Evolutionary conservation across 139 green algal genomes (phyloP).

Genomic region (Microglena sp.): DNA sequence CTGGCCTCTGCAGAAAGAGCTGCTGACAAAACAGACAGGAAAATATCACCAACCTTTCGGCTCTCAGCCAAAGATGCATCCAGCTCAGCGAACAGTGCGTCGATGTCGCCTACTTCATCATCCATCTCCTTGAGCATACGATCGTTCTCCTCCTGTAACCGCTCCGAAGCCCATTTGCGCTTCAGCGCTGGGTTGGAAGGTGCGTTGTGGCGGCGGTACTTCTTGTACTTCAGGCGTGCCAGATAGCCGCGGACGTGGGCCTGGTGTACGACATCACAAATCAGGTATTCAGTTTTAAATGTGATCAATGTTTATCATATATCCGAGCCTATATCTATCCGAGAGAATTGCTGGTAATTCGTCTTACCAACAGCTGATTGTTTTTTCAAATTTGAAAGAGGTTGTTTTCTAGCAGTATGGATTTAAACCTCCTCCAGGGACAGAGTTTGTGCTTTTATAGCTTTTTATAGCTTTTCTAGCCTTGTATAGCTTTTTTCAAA

Average conservation of each 20-base stretch:
- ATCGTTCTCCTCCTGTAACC: slow-evolving; percentile 26
- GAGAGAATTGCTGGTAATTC: no score
- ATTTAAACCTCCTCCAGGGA: no score
- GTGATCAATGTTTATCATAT: no score
- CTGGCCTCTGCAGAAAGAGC: neutral
- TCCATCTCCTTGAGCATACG: slow-evolving; percentile 32
- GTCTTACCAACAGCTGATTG: no score
- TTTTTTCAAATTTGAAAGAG: no score
- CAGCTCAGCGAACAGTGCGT: slow-evolving; percentile 53
- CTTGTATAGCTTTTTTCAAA: no score
- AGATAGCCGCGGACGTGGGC: slow-evolving; percentile 32
- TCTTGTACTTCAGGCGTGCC: slow-evolving; percentile 18
- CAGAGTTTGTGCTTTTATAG: no score
- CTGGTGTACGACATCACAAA: slow-evolving; percentile 22
- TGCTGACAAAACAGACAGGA: neutral
- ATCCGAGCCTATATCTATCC: no score
- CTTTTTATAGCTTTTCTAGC: no score
- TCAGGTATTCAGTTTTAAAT: neutral
- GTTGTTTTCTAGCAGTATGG: no score
- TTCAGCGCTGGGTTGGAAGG: slow-evolving; percentile 28
- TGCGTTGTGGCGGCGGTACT: slow-evolving; percentile 18
- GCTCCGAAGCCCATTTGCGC: slow-evolving; percentile 39
- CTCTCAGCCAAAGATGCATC: slow-evolving; percentile 29
- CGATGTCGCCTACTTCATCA: slow-evolving; percentile 34
- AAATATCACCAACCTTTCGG: slow-evolving; percentile 7